Base-by-base conservation (phyloP, 441 rosid species). In the Gossypium aridum region DNA sequence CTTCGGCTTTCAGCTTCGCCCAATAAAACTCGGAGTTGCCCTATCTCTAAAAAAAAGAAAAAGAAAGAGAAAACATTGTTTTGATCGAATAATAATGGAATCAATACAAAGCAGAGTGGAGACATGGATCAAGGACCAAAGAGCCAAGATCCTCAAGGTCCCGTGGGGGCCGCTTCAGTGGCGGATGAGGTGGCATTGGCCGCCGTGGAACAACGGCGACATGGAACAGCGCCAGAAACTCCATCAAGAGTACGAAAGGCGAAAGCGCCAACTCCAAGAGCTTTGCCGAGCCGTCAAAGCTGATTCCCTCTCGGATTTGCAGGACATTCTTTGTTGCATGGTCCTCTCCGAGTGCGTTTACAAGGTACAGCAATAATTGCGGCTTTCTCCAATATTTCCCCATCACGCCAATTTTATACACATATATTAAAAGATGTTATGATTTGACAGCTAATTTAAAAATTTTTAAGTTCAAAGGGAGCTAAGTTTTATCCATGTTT, bases 321-420 rank as follows among this genome's bases (percentile, higher is more conserved):
- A 91, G 79, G 99, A 93, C 72, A 85, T 95, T 31, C 93, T 95
- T 80, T 93, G 99, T 73, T 95, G 96, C 88, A 91, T 95, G 99
- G 95, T 95, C 64, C 91, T 93, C 59, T 88, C 98, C 10, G 98
- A 93, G 84, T 95, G 98, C 83, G 99, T 91, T 66, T 95, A 93
- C 79, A 95, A 95, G 96, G 39, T 64, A 20, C 51, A n/a, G 0
- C 7, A 7, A 4, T 28, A n/a, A 72, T 57, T 26, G 0, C 34
- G 16, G 14, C 22, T 19, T 31, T 64, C n/a, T 39, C 39, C 7
- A 2, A 22, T 22, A 22, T 57, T 25, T 72, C 25, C 10, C 43
- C 8, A 8, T 49, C 53, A 9, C 3, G 72, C 60, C 39, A 49
- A 49, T 14, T 25, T 25, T 49, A 26, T 8, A 23, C 17, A 6